These are phyloP conservation scores for Linum usitatissimum DNA, from an alignment of 345 rosid species.

Conservation along the genomic window DNA sequence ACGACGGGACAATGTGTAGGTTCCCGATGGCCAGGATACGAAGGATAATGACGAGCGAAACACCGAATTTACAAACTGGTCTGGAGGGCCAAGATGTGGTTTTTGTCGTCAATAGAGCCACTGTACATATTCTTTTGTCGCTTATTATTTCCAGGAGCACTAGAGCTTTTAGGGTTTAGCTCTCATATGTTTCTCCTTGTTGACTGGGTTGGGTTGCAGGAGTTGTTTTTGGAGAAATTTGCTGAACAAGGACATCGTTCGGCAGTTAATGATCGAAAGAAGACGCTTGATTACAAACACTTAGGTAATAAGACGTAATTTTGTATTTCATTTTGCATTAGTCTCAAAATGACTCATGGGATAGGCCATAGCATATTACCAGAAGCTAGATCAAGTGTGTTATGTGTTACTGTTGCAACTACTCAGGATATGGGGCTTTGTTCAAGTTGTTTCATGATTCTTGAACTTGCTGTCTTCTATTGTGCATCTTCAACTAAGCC, in stretches of 20 bases:
- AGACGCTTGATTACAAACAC: slow-evolving; percentile 59
- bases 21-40: slow-evolving; percentile 68
- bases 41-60: slow-evolving; percentile 51
- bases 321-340: not conserved
- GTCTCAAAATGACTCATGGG: not conserved
- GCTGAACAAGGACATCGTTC: slow-evolving; percentile 51
- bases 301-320: slow-evolving; percentile 28
- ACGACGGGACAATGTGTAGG: slow-evolving; percentile 30
- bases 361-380: too few species aligned
- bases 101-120: slow-evolving; percentile 68
- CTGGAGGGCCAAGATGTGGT: slow-evolving; percentile 58
- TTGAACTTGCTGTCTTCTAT: not conserved
- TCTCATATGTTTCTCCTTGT: not conserved
- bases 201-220: slow-evolving; percentile 42
- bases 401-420: not conserved
- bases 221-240: slow-evolving; percentile 52
- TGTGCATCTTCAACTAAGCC: not conserved
- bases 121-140: slow-evolving; percentile 30
- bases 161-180: not conserved
- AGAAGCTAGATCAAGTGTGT: not conserved
- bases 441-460: not conserved
- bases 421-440: not conserved
- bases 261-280: slow-evolving; percentile 41
- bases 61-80: slow-evolving; percentile 23
- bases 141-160: not conserved